These are phyloP conservation scores for Metschnikowia kunwiensis DNA, from an alignment of 805 yeast genomes.

Conservation along the genomic window DNA sequence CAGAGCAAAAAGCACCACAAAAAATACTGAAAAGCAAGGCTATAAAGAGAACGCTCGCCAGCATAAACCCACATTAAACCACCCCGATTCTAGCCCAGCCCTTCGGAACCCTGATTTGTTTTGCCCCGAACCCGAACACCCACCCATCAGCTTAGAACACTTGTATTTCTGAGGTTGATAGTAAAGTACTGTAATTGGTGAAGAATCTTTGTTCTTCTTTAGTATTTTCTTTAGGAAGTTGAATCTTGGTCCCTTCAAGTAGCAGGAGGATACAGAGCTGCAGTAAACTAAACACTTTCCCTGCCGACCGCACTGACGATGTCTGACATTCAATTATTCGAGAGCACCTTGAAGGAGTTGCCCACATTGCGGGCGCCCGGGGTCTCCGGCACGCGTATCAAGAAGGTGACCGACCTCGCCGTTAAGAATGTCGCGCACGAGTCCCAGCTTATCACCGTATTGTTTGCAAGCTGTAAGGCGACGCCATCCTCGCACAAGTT, in stretches of 20 bases:
- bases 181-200: slow-evolving; percentile 19
- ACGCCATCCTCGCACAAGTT: slow-evolving; percentile 80
- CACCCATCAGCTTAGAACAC: too few species aligned
- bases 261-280: slow-evolving; percentile 9
- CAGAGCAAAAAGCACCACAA: slow-evolving; percentile 3
- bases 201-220: slow-evolving; percentile 5
- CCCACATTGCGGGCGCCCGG: slow-evolving; percentile 77
- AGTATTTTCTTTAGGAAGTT: slow-evolving; percentile 3
- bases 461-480: slow-evolving; percentile 65
- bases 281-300: too few species aligned
- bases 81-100: too few species aligned
- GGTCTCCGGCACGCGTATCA: slow-evolving; percentile 93
- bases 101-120: too few species aligned
- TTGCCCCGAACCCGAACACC: too few species aligned
- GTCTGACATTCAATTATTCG: slow-evolving; percentile 47
- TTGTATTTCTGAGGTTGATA: slow-evolving; percentile 13
- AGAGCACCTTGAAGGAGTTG: slow-evolving; percentile 46
- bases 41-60: neutral
- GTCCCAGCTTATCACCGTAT: slow-evolving; percentile 53
- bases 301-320: slow-evolving; percentile 23
- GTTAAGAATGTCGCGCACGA: slow-evolving; percentile 60
- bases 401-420: slow-evolving; percentile 76
- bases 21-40: too few species aligned
- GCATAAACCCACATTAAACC: too few species aligned
- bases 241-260: slow-evolving; percentile 9